Evolutionary conservation across 306 rosid species (phyloP).

Genomic region (Cotoneaster glaucophyllus): DNA sequence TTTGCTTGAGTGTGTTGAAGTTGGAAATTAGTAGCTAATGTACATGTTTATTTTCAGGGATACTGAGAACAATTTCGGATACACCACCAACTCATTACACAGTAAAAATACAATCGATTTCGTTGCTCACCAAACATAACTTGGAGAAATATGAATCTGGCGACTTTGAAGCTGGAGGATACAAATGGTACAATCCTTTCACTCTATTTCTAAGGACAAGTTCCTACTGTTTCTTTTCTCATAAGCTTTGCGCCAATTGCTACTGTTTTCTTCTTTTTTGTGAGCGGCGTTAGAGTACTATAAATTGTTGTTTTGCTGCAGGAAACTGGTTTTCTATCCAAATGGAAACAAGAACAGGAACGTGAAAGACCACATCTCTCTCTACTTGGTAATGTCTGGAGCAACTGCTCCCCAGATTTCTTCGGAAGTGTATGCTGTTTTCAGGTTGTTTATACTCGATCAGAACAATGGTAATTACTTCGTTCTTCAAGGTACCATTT

Average conservation of each 20-base stretch:
- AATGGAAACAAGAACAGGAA: conserved; percentile 54
- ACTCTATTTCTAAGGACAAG: not conserved
- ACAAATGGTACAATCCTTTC: conserved; percentile 43
- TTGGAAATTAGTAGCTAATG: not conserved
- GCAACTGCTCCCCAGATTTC: conserved; percentile 26
- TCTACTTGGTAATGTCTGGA: conserved; percentile 48
- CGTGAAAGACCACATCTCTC: conserved; percentile 46
- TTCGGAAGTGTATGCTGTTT: conserved; percentile 51
- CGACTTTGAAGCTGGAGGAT: conserved; percentile 62
- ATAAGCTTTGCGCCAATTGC: not conserved
- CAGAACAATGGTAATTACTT: conserved; percentile 52
- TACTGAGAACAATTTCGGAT: conserved; percentile 34
- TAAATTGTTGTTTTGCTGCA: conserved; percentile 4
- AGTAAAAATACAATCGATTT: conserved; percentile 41
- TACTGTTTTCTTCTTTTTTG: not conserved
- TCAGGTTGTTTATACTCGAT: conserved; percentile 46
- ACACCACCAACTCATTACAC: conserved; percentile 46
- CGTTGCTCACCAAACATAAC: conserved; percentile 32
- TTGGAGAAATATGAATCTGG: conserved; percentile 47
- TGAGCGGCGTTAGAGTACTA: not conserved
- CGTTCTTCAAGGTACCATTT: conserved; percentile 37
- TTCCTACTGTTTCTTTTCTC: not conserved
- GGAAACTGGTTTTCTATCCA: conserved; percentile 65
- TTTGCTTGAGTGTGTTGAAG: not conserved
- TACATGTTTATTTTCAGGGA: conserved; percentile 18